Base-by-base conservation (phyloP, 768 basidiomycete genomes). In the Trametes cubensis region DNA sequence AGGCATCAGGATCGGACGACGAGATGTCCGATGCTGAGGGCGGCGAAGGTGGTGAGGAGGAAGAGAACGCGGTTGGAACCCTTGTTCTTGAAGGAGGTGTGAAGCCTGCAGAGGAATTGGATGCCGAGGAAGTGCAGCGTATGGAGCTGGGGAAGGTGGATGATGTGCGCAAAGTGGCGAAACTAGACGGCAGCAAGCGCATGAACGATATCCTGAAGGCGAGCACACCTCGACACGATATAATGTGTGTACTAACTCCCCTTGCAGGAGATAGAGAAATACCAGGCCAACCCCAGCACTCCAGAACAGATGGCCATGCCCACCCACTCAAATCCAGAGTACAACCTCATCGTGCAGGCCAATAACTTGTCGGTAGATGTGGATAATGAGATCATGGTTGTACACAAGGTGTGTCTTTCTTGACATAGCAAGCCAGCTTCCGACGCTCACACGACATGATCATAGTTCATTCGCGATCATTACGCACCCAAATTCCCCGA, bases 331-430 rank as follows among this genome's bases (percentile, higher is more conserved):
- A 95, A 96, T 72, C 92, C 94, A 1, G 97, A 99, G 75, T 99
- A 99, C 78, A 86, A 89, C 64, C 81, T 98, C 63, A 98, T 98
- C 69, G 97, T 99, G 5, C 88, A 94, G 68, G 94, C 97, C 25
- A 99, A 99, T 79, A 99, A 99, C 75, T 79, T 98, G 60, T 94
- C 95, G 2, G 97, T 99, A 45, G 97, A 99, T 69, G 88, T 98
- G 6, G 97, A 99, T 76, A 99, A 99, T 69, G 97, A 99, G 75
- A 93, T 98, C 57, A 81, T 99, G 39, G 82, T 99, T 34, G 95
- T 99, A 0, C 94, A 99, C 79, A 99, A 99, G 82, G 94, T 84
- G 68, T 65, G 76, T 71, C 8, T 3, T 18, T 3, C 41, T 1
- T 38, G 8, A 6, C 34, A 11, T 11, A 34, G 34, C 10, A 34